Conservation (phyloP, 2,329 filamentous ascomycete genomes). For the Ilyonectria destructans region DNA sequence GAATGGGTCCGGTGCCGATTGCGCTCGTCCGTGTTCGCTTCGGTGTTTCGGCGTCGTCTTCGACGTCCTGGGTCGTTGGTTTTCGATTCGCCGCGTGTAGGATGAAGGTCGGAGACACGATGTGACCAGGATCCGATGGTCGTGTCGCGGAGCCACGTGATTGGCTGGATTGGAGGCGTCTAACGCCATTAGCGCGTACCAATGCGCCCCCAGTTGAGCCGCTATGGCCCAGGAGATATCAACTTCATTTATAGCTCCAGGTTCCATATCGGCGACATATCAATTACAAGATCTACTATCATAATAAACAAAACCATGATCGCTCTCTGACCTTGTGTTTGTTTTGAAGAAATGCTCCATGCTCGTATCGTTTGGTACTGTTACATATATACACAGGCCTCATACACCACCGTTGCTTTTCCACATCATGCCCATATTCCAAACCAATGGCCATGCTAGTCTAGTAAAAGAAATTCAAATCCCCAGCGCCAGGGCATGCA, state of each 20-base stretch:
- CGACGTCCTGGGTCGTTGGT: constrained; percentile 34
- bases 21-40: constrained; percentile 12
- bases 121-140: constrained; percentile 45
- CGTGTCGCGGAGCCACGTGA: constrained; percentile 44
- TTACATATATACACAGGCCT: constrained; percentile 31
- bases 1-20: constrained; percentile 13
- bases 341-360: constrained; percentile 13
- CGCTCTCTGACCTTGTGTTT: constrained; percentile 10
- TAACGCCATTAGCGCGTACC: constrained; percentile 24
- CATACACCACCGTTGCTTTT: constrained; percentile 26
- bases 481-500: constrained; percentile 47
- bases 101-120: constrained; percentile 39
- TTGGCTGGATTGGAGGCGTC: constrained; percentile 37
- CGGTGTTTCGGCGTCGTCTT: constrained; percentile 26
- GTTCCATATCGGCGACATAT: neutral
- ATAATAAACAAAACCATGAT: neutral
- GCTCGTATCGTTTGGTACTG: constrained; percentile 21
- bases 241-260: constrained; percentile 5
- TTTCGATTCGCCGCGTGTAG: constrained; percentile 37
- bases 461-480: constrained; percentile 34
- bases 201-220: neutral
- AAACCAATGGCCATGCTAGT: constrained; percentile 32
- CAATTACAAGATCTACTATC: neutral
- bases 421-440: constrained; percentile 26
- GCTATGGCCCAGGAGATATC: constrained; percentile 3